Base-by-base conservation (phyloP, 169 alveolate species). In the Miamiensis avidus region DNA sequence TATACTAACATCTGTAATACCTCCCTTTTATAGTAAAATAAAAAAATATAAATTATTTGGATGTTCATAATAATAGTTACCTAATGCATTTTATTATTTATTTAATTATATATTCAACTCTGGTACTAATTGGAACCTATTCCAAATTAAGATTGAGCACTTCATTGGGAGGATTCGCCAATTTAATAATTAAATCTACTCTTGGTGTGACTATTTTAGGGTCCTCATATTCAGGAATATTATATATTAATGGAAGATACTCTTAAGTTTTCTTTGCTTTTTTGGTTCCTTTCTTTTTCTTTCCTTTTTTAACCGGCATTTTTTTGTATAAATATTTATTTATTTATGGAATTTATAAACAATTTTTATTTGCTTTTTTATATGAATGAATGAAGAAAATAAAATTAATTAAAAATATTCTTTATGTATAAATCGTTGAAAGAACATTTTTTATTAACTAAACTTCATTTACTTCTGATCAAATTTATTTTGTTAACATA, bases 31-130 rank as follows among this genome's bases (percentile, higher is more conserved):
- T 49, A 11, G 4, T 49, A 49, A 49, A 49, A 49, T 49, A 11
- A 49, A 4, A 49, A 4, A 49, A 11, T 49, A 49, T 49, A 49
- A 49, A 49, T 49, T 11, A 49, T 49, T 49, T 11, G 20, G 20
- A 49, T 49, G 69, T 11, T 49, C 20, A 49, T 11, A 49, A 49
- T 49, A 49, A 49, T 11, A 49, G 4, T 49, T 49, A 49, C 69
- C 81, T 86, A 34, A 75, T 86, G 90, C 90, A 86, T 86, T 81
- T 82, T 81, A 26, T 82, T 49, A 86, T 86, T 86, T 86, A 78
- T 75, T 86, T 31, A 77, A 65, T 78, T 0, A 86, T 86, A 28
- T 86, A 31, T 65, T 79, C 90, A 0, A 86, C 78, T 86, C 87
- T 86, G 49, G 90, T 86, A 64, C 87, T 49, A n/a, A 86, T 86